Conservation (phyloP, 768 basidiomycete genomes). For the Kwoniella newhampshirensis region DNA sequence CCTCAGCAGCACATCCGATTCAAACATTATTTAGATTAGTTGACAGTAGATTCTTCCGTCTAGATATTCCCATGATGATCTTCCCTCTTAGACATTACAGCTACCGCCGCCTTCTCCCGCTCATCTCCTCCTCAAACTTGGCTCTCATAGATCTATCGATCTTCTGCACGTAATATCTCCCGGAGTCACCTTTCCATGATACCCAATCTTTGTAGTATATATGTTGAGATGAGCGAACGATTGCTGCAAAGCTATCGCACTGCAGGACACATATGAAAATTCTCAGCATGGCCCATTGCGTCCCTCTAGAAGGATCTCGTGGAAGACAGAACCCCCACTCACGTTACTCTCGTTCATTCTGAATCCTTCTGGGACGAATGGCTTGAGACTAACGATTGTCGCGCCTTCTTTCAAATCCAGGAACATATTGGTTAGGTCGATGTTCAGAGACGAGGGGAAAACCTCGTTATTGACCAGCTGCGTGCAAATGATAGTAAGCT, state of each 20-base stretch:
- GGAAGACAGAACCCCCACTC: constrained; percentile 36
- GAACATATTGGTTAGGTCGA: constrained; percentile 80
- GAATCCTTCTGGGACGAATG: constrained; percentile 70
- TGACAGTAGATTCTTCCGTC: too few species aligned
- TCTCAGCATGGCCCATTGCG: neutral
- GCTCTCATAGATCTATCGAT: constrained; percentile 40
- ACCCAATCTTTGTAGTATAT: constrained; percentile 45
- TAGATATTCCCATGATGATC: too few species aligned
- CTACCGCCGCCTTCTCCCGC: constrained; percentile 13
- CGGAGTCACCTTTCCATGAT: constrained; percentile 47
- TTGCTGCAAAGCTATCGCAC: constrained; percentile 48
- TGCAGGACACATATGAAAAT: constrained; percentile 1
- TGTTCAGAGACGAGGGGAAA: constrained; percentile 64
- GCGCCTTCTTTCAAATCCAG: constrained; percentile 92
- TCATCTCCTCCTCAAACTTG: constrained; percentile 40
- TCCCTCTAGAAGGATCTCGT: neutral
- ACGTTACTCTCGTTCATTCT: constrained; percentile 83
- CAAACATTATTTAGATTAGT: too few species aligned
- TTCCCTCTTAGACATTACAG: too few species aligned
- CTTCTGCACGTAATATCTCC: constrained; percentile 38
- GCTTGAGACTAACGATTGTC: constrained; percentile 80
- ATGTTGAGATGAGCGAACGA: constrained; percentile 31
- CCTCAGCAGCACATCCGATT: too few species aligned
- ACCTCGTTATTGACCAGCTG: constrained; percentile 54
- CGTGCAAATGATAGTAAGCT: neutral